Base-by-base conservation (phyloP, 2,329 filamentous ascomycete species). In the Paramyrothecium roridum region DNA sequence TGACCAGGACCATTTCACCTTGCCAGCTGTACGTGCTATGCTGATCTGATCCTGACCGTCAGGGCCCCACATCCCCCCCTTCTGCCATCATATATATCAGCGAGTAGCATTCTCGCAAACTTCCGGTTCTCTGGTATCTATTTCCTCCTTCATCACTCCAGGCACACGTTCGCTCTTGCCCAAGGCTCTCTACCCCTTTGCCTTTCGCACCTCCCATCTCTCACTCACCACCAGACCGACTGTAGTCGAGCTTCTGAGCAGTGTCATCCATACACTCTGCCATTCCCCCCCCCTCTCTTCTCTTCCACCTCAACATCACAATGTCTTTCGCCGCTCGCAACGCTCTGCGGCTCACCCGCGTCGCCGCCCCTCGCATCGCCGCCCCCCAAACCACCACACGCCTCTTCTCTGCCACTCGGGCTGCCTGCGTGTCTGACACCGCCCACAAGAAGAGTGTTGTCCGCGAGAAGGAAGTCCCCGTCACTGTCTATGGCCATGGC, bases 391-490 rank as follows among this genome's bases (percentile, higher is more conserved):
- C 63, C 47, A 58, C 60, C 34, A 59, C 59, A 33, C 71, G 71
- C 54, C 64, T 64, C 63, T 73, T 74, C 60, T 71, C 72, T 19
- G 60, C 58, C 58, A 67, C 69, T 13, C 60, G 63, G 47, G 47
- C 61, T 59, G 63, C 61, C 57, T 65, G 64, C 54, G 71, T 74
- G 34, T 65, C 69, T 50, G 71, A 74, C 62, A 73, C 72, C n/a
- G 57, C 67, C 47, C 73, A 72, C 59, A 81, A 78, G 67, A 79
- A 76, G 62, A 80, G 78, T 56, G 79, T 82, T 13, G 78, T 84
- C 59, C 78, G 77, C 59, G 81, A 84, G 73, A 80, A 80, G 61
- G 80, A 83, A 64, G 72, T 85, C 17, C 80, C 81, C 26, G 80
- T 84, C 54, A 81, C 81, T 21, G 73, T 82, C 62, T 85, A 84